phyloP scores from a whole-genome alignment of 352 stramenopile species.

The Thraustochytrium striatum region DNA sequence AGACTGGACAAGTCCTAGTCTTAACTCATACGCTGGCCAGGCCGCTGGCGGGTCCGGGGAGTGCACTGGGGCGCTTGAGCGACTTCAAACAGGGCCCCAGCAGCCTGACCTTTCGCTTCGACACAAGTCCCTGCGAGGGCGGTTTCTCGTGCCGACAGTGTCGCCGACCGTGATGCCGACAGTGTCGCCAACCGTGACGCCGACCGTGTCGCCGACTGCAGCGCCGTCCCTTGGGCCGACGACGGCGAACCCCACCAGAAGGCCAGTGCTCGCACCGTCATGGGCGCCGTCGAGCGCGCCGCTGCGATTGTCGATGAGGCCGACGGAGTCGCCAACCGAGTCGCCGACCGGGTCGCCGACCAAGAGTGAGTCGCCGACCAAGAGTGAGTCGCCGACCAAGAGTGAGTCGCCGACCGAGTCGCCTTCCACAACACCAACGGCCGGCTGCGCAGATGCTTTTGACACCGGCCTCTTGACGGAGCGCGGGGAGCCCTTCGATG shows the following conservation, averaged over 20 bases:
- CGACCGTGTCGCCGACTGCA: not conserved
- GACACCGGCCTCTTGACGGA: not conserved
- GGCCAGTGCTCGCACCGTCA: not conserved
- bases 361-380: not conserved
- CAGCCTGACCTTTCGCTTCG: not conserved
- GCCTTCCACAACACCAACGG: not conserved
- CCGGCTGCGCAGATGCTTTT: not conserved
- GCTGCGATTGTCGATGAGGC: not conserved
- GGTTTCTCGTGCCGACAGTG: not conserved
- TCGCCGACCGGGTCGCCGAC: not conserved
- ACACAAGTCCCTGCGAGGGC: not conserved
- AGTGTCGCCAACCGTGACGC: not conserved
- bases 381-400: not conserved
- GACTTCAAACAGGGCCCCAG: not conserved
- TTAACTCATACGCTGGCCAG: not conserved
- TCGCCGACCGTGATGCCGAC: not conserved
- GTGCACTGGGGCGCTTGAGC: not conserved
- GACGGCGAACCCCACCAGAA: not conserved
- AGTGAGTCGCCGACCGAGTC: not conserved
- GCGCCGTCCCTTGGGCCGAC: not conserved
- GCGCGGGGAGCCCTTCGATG: not conserved
- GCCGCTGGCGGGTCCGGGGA: not conserved
- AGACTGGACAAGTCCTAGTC: not conserved
- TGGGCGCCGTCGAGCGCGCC: not conserved
- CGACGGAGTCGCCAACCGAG: too few relatives aligned